Percentiles rank a stretch among this genome's conserved stretches.
Conservation (phyloP, 176 grass and related monocot species). For the Oryza coarctata region DNA sequence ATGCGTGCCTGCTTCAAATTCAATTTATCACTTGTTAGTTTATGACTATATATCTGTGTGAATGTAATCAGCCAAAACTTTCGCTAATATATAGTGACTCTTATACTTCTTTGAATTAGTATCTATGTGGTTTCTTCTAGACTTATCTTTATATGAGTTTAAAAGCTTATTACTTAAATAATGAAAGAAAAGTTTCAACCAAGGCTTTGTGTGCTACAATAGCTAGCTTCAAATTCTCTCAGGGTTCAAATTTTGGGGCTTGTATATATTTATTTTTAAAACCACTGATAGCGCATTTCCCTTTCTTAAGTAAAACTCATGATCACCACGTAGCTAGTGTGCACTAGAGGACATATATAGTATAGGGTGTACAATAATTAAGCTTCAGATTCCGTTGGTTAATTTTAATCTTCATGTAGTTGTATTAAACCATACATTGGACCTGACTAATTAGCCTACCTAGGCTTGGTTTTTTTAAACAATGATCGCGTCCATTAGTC, state of each 20-base stretch:
- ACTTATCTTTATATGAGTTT: no score
- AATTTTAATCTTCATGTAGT: background rate
- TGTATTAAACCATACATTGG: background rate
- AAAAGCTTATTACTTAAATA: no score
- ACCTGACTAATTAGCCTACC: background rate
- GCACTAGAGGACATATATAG: background rate
- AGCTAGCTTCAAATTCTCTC: no score
- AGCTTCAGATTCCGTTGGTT: background rate
- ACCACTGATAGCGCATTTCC: background rate
- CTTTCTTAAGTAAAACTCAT: background rate
- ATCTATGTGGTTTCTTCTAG: no score
- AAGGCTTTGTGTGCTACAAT: no score
- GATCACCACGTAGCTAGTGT: background rate
- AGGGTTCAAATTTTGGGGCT: background rate
- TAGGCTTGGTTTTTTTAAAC: background rate
- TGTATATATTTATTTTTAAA: background rate
- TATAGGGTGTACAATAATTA: background rate
- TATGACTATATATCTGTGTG: background rate
- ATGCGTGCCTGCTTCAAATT: background rate
- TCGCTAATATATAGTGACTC: no score
- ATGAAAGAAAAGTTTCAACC: no score
- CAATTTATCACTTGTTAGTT: background rate
- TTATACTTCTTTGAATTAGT: no score
- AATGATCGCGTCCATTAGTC: conserved; percentile 13
- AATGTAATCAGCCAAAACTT: no score